These are phyloP conservation scores for Penicillium rolfsii DNA, from an alignment of 2,329 filamentous ascomycete genomes.

Conservation along the genomic window DNA sequence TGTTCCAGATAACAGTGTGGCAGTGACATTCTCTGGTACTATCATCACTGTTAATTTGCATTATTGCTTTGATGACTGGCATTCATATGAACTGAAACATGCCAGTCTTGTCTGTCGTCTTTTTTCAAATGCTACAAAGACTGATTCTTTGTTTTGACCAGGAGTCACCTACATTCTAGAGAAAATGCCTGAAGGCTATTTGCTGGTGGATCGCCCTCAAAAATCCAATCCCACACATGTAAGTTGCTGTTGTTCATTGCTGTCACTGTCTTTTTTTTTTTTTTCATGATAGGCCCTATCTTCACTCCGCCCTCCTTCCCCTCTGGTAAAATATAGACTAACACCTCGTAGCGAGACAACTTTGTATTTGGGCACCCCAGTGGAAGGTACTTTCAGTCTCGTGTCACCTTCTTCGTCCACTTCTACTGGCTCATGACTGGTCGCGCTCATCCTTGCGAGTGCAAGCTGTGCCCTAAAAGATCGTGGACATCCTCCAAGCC, in stretches of 20 bases:
- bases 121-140: not conserved
- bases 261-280: not conserved
- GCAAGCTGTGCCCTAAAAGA: constrained; percentile 50
- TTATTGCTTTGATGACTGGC: not conserved
- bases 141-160: constrained; percentile 22
- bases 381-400: constrained; percentile 57
- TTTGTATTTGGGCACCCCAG: constrained; percentile 62
- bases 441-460: constrained; percentile 51
- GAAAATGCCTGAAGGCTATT: constrained; percentile 58
- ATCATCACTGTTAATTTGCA: not conserved
- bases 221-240: constrained; percentile 40
- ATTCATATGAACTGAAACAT: not conserved
- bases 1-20: not conserved
- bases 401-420: constrained; percentile 59
- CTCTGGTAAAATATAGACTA: constrained; percentile 2
- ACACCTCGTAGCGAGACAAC: constrained; percentile 51
- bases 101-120: not conserved
- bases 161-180: constrained; percentile 56
- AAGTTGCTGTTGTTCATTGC: constrained; percentile 19
- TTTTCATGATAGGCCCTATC: too few relatives aligned
- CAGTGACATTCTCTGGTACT: too few relatives aligned
- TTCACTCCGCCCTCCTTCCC: too few relatives aligned
- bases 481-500: not conserved
- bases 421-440: constrained; percentile 60
- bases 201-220: constrained; percentile 55